Evolutionary conservation across 1,139 yeast species (phyloP).

Genomic region (Diutina sp.): DNA sequence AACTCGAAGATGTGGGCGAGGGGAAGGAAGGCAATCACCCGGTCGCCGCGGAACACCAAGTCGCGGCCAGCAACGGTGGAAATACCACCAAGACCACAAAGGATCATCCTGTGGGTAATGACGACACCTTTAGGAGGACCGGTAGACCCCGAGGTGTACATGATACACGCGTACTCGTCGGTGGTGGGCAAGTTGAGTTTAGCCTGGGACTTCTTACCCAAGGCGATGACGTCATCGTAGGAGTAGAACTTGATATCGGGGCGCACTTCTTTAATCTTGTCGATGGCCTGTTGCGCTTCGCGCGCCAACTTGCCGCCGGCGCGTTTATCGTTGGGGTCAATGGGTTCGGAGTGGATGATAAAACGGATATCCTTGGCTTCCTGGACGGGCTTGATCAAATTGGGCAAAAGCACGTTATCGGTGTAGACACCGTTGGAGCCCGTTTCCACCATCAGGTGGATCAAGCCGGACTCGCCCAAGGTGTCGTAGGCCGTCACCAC

Average conservation of each 20-base stretch:
- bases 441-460: conserved; percentile 76
- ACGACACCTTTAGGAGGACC: conserved; percentile 98
- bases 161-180: conserved; percentile 76
- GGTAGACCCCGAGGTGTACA: conserved; percentile 98
- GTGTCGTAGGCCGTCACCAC: conserved; percentile 97
- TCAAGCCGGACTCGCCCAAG: conserved; percentile 82
- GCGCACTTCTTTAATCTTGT: conserved; percentile 45
- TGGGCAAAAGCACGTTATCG: conserved; percentile 58
- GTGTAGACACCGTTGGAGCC: conserved; percentile 69
- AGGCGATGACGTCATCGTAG: conserved; percentile 48
- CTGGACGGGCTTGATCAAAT: conserved; percentile 60
- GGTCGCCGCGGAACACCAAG: conserved; percentile 41
- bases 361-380: conserved; percentile 49
- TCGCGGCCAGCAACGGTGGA: conserved; percentile 47
- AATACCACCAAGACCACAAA: conserved; percentile 81
- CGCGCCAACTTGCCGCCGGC: conserved; percentile 43
- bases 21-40: conserved; percentile 81
- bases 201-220: conserved; percentile 35
- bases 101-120: conserved; percentile 60
- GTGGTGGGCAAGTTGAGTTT: conserved; percentile 31
- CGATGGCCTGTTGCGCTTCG: conserved; percentile 44
- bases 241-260: conserved; percentile 68
- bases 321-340: conserved; percentile 54
- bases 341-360: conserved; percentile 58
- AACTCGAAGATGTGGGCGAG: conserved; percentile 93